Conservation (phyloP, 495 filamentous ascomycete species). For the Aspergillus cristatus region DNA sequence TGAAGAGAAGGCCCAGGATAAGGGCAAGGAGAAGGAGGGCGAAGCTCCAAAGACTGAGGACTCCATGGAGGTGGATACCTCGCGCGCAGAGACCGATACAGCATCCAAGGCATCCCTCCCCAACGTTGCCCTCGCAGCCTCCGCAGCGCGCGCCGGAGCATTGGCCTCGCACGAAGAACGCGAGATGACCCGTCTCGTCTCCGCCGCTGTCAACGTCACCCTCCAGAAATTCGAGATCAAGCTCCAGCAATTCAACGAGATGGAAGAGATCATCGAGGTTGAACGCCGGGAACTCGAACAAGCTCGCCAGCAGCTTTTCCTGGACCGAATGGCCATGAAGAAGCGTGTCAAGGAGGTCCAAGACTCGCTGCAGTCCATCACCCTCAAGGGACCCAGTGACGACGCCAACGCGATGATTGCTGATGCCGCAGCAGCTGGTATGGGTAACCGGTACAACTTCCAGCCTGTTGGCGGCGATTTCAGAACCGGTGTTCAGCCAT, state of each 20-base stretch:
- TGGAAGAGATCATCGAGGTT: slow-evolving; percentile 82
- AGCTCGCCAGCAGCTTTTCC: slow-evolving; percentile 81
- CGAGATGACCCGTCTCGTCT: slow-evolving; percentile 86
- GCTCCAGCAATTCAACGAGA: slow-evolving; percentile 88
- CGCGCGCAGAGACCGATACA: slow-evolving; percentile 17
- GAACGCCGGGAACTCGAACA: slow-evolving; percentile 89
- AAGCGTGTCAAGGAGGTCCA: slow-evolving; percentile 75
- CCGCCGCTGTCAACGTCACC: slow-evolving; percentile 72
- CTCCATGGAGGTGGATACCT: slow-evolving; percentile 57
- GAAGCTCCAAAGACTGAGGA: slow-evolving; percentile 55
- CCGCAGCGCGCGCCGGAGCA: slow-evolving; percentile 76
- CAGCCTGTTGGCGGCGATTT: slow-evolving; percentile 34
- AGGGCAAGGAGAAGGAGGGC: slow-evolving; percentile 47
- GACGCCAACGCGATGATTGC: slow-evolving; percentile 46
- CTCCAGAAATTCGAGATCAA: slow-evolving; percentile 78
- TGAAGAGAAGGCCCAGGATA: slow-evolving; percentile 26
- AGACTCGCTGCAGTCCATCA: slow-evolving; percentile 59
- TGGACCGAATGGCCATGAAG: slow-evolving; percentile 85
- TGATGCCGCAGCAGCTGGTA: slow-evolving; percentile 33
- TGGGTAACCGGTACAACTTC: slow-evolving; percentile 54
- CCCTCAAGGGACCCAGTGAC: slow-evolving; percentile 43
- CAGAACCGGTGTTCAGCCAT: slow-evolving; percentile 48
- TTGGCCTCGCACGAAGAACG: slow-evolving; percentile 93
- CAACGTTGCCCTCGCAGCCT: slow-evolving; percentile 72
- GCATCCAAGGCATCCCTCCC: slow-evolving; percentile 43